Conservation (phyloP, 2,329 filamentous ascomycete genomes). For the Fusarium devonianum region DNA sequence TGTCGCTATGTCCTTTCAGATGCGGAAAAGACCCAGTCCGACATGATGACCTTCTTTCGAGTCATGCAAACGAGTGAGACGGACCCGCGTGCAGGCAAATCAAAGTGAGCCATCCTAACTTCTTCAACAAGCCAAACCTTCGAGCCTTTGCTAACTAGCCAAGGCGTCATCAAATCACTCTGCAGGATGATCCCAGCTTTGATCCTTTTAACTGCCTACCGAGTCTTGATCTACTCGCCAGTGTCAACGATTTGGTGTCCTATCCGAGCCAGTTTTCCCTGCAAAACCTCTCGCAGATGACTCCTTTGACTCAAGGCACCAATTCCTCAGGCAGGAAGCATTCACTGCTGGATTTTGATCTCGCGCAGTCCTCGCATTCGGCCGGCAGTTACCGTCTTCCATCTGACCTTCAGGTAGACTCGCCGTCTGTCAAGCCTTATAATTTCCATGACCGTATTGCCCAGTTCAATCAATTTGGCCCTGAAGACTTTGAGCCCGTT, state of each 20-base stretch:
- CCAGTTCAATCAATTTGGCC: slow-evolving; percentile 46
- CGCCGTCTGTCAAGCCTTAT: slow-evolving; percentile 39
- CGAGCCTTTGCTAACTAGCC: slow-evolving; percentile 8
- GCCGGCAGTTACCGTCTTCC: slow-evolving; percentile 44
- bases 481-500: slow-evolving; percentile 50
- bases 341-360: slow-evolving; percentile 43
- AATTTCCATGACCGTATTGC: slow-evolving; percentile 28
- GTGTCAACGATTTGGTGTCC: slow-evolving; percentile 44
- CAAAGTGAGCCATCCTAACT: slow-evolving; percentile 63
- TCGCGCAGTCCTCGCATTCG: slow-evolving; percentile 48
- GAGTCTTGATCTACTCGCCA: slow-evolving; percentile 47
- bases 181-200: slow-evolving; percentile 85
- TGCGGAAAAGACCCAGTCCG: slow-evolving; percentile 75
- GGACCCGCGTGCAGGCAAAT: slow-evolving; percentile 74
- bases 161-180: slow-evolving; percentile 77
- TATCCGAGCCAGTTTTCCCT: slow-evolving; percentile 49
- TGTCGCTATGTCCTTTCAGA: slow-evolving; percentile 86
- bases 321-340: slow-evolving; percentile 42
- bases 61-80: slow-evolving; percentile 62
- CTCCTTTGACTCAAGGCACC: slow-evolving; percentile 48
- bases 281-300: slow-evolving; percentile 54
- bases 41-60: slow-evolving; percentile 73
- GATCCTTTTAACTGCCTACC: slow-evolving; percentile 45
- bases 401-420: slow-evolving; percentile 46
- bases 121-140: slow-evolving; percentile 48